These are phyloP conservation scores for Skeletonema tropicum DNA, from an alignment of 108 stramenopile species.

Conservation along the genomic window DNA sequence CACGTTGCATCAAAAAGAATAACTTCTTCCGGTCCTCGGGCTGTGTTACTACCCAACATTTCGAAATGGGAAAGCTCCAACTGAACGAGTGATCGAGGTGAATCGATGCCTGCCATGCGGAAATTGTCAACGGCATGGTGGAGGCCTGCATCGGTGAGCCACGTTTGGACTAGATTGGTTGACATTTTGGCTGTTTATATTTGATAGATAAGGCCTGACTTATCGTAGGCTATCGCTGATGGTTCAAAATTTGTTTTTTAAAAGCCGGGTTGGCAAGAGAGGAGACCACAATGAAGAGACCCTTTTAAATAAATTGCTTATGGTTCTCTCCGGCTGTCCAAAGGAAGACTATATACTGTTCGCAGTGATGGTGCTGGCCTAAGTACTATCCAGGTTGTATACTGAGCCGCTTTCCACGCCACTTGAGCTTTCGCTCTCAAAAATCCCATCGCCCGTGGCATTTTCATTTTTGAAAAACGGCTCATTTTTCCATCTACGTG, in stretches of 20 bases:
- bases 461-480: too few relatives aligned
- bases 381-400: too few relatives aligned
- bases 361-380: too few relatives aligned
- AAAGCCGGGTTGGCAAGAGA: too few relatives aligned
- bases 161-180: conserved; percentile 57
- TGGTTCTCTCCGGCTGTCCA: too few relatives aligned
- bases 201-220: background rate
- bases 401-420: too few relatives aligned
- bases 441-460: too few relatives aligned
- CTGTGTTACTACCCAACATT: conserved; percentile 70
- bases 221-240: background rate
- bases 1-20: conserved; percentile 86
- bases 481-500: too few relatives aligned
- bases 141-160: conserved; percentile 79
- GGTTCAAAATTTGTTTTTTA: background rate
- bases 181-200: background rate
- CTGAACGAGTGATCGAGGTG: conserved; percentile 72
- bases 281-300: too few relatives aligned
- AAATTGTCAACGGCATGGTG: conserved; percentile 68
- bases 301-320: too few relatives aligned
- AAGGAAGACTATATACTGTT: too few relatives aligned
- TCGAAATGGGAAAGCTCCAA: conserved; percentile 75
- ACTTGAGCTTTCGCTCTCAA: too few relatives aligned
- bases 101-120: conserved; percentile 80
- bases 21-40: conserved; percentile 81